Base-by-base conservation (phyloP, 495 filamentous ascomycete genomes). In the Neurospora sublineolata region DNA sequence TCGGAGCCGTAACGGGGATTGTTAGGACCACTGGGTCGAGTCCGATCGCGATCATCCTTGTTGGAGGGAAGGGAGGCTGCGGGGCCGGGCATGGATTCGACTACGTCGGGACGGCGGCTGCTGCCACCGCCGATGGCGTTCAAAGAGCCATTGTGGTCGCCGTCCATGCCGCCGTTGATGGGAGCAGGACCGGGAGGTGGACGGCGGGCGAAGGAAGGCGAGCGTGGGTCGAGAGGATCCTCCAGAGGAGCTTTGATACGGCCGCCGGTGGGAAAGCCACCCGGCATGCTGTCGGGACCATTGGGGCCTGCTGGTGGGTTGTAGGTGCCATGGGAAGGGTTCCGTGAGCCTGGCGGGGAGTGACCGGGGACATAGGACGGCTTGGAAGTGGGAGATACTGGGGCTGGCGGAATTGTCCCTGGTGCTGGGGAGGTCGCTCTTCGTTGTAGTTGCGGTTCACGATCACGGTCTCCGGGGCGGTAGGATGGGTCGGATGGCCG, bases 51-150 rank as follows among this genome's bases (percentile, higher is more conserved):
- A 23, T 64, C 69, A 67, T 67, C 33, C 44, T 58, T 23, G 37
- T 37, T 27, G 20, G 41, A 20, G 33, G 41, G 68, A 2, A 42
- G 36, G 12, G 42, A 37, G 30, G 44, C 69, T 7, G 69, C 69
- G n/a, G 69, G 69, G 4, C 69, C 69, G 69, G 69, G 40, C 18
- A 70, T 64, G 23, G 42, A 36, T 37, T 70, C 69, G 36, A 64
- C 40, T 9, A 33, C 6, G 3, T 64, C 52, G 27, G 52, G 52
- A 64, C 52, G 52, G 27, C 52, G 52, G 52, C 7, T 60, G 42
- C 7, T 46, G 2, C 27, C 27, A 33, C 52, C 12, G 52, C 52
- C 52, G 2, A 64, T 64, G 27, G 27, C 52, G 7, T 64, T 64
- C 52, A 64, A 3, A 18, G 52, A 64, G 30, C 52, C 52, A 4